Conservation (phyloP, 495 filamentous ascomycete genomes). For the Penicillium atrosanguineum region DNA sequence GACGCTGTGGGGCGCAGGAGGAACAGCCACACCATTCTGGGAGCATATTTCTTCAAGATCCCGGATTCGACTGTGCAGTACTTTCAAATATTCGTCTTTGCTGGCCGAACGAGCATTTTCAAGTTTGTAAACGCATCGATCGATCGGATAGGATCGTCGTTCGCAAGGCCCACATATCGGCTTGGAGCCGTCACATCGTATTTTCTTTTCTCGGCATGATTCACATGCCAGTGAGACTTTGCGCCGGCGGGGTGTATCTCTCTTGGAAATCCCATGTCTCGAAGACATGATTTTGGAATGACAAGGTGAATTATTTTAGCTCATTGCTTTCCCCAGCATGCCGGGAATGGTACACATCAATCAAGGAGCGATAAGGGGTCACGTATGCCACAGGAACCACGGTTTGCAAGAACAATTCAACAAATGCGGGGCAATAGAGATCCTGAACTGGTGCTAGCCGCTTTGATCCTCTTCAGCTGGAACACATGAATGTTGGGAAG, state of each 20-base stretch:
- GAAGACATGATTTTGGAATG: conserved; percentile 13
- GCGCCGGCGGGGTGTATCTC: conserved; percentile 20
- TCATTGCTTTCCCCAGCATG: background rate
- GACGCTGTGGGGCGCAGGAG: conserved; percentile 1
- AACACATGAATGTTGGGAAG: background rate
- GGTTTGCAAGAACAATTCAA: background rate
- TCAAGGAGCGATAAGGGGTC: background rate
- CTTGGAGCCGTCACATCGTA: conserved; percentile 42
- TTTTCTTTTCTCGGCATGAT: conserved; percentile 41
- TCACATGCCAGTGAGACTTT: conserved; percentile 38
- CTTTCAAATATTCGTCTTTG: conserved; percentile 38
- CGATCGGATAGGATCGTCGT: conserved; percentile 31
- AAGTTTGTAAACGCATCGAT: conserved; percentile 38
- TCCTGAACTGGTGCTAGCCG: background rate
- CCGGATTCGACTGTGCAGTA: conserved; percentile 36
- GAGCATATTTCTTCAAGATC: conserved; percentile 35
- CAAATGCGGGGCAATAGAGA: background rate
- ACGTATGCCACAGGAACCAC: background rate
- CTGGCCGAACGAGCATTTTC: conserved; percentile 38
- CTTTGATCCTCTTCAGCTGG: background rate
- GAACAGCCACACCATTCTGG: conserved; percentile 29
- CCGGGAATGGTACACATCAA: background rate
- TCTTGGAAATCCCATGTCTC: conserved; percentile 9
- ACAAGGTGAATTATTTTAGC: background rate
- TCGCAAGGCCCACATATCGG: conserved; percentile 45